A percentile compares a stretch with the other conserved stretches of the same genome.
Conservation (phyloP, 2,329 filamentous ascomycete species). For the Diplodia scrobiculata region DNA sequence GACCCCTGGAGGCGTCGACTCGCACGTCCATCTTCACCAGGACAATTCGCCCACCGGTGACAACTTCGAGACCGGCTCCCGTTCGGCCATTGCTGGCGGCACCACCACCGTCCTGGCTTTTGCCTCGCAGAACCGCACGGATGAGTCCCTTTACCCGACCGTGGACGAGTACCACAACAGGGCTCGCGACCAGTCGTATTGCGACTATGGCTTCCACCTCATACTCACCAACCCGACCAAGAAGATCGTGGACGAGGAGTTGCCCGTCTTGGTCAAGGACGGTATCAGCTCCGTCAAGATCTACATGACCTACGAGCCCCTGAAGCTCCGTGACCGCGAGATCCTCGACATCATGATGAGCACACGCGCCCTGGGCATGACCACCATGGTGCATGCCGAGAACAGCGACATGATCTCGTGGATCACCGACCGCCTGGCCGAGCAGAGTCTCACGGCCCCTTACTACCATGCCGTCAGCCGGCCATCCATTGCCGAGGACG, state of each 20-base stretch:
- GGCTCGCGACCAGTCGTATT: constrained; percentile 53
- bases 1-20: constrained; percentile 54
- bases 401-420: constrained; percentile 54
- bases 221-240: constrained; percentile 53
- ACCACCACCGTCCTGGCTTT: constrained; percentile 63
- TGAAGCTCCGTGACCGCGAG: constrained; percentile 50
- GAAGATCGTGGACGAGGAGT: constrained; percentile 47
- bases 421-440: constrained; percentile 51
- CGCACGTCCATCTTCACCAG: constrained; percentile 54
- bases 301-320: constrained; percentile 56
- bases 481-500: constrained; percentile 33
- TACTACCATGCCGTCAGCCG: constrained; percentile 49
- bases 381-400: constrained; percentile 55
- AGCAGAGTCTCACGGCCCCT: constrained; percentile 42
- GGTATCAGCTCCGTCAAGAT: constrained; percentile 56
- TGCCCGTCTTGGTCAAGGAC: constrained; percentile 46
- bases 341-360: constrained; percentile 56
- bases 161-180: constrained; percentile 53
- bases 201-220: constrained; percentile 61
- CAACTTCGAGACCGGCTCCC: constrained; percentile 52
- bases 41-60: constrained; percentile 46
- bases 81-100: constrained; percentile 60
- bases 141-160: constrained; percentile 51
- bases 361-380: constrained; percentile 50
- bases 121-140: constrained; percentile 55